A percentile compares a stretch with the other conserved stretches of the same genome.
Conservation (phyloP, 108 stramenopile genomes). For the Nitzschia sp. region DNA sequence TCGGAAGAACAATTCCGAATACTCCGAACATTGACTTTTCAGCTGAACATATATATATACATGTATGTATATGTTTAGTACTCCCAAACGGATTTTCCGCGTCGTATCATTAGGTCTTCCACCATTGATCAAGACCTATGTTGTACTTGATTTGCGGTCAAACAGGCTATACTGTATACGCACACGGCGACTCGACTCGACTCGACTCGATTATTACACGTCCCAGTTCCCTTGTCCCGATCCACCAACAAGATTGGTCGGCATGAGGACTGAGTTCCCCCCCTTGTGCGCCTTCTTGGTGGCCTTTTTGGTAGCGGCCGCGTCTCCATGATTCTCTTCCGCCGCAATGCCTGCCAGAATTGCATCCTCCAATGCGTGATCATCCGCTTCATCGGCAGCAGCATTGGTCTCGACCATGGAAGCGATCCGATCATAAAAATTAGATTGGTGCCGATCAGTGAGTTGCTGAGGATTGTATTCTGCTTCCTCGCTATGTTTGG, state of each 20-base stretch:
- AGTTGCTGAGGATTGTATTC: background rate
- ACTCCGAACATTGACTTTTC: too few species aligned
- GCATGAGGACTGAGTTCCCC: constrained; percentile 4
- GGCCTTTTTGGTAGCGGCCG: background rate
- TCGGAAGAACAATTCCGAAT: too few species aligned
- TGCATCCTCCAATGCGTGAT: background rate
- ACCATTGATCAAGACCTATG: too few species aligned
- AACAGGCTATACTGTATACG: too few species aligned
- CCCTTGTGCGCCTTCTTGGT: background rate
- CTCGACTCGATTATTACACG: too few species aligned
- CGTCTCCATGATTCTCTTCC: too few species aligned
- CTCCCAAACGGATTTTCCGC: too few species aligned
- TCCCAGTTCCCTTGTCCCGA: background rate
- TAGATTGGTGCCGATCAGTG: constrained; percentile 9
- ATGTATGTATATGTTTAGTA: too few species aligned
- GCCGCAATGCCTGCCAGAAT: constrained; percentile 2
- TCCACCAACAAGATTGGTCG: background rate
- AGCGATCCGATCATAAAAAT: constrained; percentile 8
- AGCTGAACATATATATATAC: too few species aligned
- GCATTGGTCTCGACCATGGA: background rate
- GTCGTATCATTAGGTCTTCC: too few species aligned
- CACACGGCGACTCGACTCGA: too few species aligned
- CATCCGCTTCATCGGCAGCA: constrained; percentile 1
- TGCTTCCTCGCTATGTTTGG: background rate
- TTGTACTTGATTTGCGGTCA: too few species aligned